These are phyloP conservation scores for Leccinum longicurvipes DNA, from an alignment of 768 basidiomycete genomes.

Conservation along the genomic window DNA sequence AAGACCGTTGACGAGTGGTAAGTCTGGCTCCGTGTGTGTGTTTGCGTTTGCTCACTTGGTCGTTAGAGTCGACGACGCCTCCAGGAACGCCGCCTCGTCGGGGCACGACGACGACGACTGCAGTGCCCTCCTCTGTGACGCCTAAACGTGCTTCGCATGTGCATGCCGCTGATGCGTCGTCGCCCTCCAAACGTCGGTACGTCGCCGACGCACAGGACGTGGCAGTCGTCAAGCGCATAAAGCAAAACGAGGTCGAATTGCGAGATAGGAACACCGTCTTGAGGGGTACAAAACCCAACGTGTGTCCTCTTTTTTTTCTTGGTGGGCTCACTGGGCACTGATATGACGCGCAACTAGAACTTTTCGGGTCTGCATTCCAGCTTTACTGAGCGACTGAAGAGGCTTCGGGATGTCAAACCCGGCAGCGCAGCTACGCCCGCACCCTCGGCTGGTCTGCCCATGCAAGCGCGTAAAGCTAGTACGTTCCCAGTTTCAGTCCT, in stretches of 20 bases:
- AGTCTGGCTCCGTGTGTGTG: neutral
- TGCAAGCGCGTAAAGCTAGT: constrained; percentile 71
- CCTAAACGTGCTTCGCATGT: constrained; percentile 21
- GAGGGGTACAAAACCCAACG: constrained; percentile 80
- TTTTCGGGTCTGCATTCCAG: constrained; percentile 66
- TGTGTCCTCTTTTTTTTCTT: constrained; percentile 34
- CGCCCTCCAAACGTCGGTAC: constrained; percentile 71
- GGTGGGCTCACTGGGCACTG: neutral
- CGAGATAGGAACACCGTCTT: constrained; percentile 81
- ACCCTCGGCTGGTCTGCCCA: constrained; percentile 33
- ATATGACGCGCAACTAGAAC: constrained; percentile 51
- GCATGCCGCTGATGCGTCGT: constrained; percentile 29
- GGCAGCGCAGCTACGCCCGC: constrained; percentile 40
- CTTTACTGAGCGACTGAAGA: constrained; percentile 77
- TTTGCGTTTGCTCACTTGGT: neutral
- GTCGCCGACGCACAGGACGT: constrained; percentile 73
- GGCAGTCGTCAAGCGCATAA: constrained; percentile 84
- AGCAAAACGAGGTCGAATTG: constrained; percentile 70
- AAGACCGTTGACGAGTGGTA: constrained; percentile 21
- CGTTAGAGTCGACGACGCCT: constrained; percentile 53
- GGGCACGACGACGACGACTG: constrained; percentile 2
- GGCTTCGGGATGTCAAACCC: constrained; percentile 63
- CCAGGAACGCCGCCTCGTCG: constrained; percentile 54
- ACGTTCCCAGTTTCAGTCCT: constrained; percentile 23
- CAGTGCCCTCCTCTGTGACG: neutral